Percentiles rank a stretch among this genome's conserved stretches.
phyloP scores from a whole-genome alignment of 2,329 filamentous ascomycete genomes.

The Diaporthe ampelina region DNA sequence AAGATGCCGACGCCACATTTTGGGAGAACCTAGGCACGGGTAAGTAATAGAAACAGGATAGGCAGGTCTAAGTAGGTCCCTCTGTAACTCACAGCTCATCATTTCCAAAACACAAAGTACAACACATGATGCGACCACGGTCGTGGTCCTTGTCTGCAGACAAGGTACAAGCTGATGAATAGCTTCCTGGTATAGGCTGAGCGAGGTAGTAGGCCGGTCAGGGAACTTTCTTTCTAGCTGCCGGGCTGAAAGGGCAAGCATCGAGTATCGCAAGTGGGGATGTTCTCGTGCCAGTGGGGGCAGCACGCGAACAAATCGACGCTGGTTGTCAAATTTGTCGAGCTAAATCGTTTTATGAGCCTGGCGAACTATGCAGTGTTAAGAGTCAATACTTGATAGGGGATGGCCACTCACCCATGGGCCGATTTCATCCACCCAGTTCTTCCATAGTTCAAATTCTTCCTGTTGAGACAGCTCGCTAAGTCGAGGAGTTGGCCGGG shows the following conservation, averaged over 20 bases:
- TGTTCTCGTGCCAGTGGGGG: slow-evolving; percentile 63
- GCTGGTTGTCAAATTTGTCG: slow-evolving; percentile 69
- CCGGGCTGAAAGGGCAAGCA: slow-evolving; percentile 68
- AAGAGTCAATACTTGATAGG: no score
- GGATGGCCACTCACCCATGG: slow-evolving; percentile 42
- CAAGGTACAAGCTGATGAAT: slow-evolving; percentile 59
- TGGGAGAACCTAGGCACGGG: slow-evolving; percentile 8
- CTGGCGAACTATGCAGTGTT: background rate
- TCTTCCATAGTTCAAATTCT: slow-evolving; percentile 55
- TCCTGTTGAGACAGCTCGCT: slow-evolving; percentile 24
- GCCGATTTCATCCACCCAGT: slow-evolving; percentile 67
- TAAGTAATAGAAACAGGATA: slow-evolving; percentile 43
- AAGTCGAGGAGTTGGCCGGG: slow-evolving; percentile 4
- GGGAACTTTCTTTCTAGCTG: slow-evolving; percentile 66
- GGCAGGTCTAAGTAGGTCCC: no score
- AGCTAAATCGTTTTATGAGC: slow-evolving; percentile 57
- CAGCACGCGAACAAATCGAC: slow-evolving; percentile 66
- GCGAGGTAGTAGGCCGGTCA: slow-evolving; percentile 56
- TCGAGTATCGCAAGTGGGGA: slow-evolving; percentile 62
- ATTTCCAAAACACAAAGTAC: slow-evolving; percentile 59
- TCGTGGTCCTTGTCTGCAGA: slow-evolving; percentile 50
- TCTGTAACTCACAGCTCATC: slow-evolving; percentile 57
- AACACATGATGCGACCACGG: slow-evolving; percentile 55
- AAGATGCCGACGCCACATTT: slow-evolving; percentile 65
- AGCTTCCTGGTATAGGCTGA: slow-evolving; percentile 68